Evolutionary conservation across 495 filamentous ascomycete genomes (phyloP), one percentile per base, ranked within the genome.

Genomic region (Penicillium flavigenum): DNA sequence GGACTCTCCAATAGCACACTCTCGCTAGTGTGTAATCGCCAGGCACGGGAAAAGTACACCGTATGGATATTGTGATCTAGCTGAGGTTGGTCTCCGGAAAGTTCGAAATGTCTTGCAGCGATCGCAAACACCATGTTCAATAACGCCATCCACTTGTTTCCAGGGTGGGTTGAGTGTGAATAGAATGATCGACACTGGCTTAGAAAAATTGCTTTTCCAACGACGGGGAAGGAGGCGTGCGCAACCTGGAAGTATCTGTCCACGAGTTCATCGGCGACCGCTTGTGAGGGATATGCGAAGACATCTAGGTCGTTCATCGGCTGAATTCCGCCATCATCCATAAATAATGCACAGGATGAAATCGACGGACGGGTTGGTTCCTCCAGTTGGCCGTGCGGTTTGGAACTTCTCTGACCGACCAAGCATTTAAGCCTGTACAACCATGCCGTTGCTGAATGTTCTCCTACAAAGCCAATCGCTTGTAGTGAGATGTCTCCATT

Each of bases 121-220:
- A 86, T 83, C 14, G 84, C 84, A 63, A 87, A 86, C 26, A 86
- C 75, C 7, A 86, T 57, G 63, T 88, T 86, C 20, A 86, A 58
- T 19, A 81, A 78, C 1, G 82, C 79, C 34, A 84, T 66, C 82
- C 81, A 86, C 51, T 75, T 70, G n/a, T 64, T 67, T 6, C 71
- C 68, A 9, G 74, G 69, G 10, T 66, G 62, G 9, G 69, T 60
- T 4, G 62, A 41, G 16, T 56, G 57, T 6, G 60, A 49, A 42
- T 71, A 75, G 29, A 70, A 74, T 7, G 61, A 61, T 27, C 63
- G 69, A 52, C 69, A 73, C 44, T 79, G 75, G 16, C 51, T 53
- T 14, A 70, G 45, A 32, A 78, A 76, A 5, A 64, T 67, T 20
- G 49, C 61, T 50, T 78, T 79, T 12, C 76, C 72, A 16, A 88